Percentiles rank a stretch among this genome's conserved stretches.
phyloP scores from a whole-genome alignment of 768 basidiomycete genomes.

The Lyophyllum decastes region DNA sequence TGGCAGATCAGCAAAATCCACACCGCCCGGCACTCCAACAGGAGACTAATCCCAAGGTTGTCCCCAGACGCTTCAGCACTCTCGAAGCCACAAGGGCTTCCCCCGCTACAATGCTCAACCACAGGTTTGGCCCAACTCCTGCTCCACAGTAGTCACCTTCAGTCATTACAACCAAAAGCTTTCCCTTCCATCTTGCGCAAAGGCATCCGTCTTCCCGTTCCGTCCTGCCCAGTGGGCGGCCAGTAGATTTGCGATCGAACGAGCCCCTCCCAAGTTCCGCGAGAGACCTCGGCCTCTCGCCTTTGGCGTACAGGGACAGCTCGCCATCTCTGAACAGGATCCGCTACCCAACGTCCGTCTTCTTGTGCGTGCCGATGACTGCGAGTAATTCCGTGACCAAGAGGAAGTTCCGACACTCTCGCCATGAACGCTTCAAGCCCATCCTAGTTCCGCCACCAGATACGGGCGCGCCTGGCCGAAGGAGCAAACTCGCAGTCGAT shows the following conservation, averaged over 20 bases:
- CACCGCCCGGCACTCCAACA: conserved; percentile 10
- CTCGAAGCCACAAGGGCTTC: conserved; percentile 41
- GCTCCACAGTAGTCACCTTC: conserved; percentile 34
- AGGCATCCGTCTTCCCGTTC: conserved; percentile 20
- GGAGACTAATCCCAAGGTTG: conserved; percentile 9
- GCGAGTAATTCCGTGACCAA: conserved; percentile 18
- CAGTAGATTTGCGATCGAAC: conserved; percentile 6
- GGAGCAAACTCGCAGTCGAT: conserved; percentile 13
- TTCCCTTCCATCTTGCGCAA: conserved; percentile 23
- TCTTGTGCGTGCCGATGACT: conserved; percentile 34
- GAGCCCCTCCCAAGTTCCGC: conserved; percentile 3
- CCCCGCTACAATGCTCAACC: conserved; percentile 37
- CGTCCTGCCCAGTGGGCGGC: conserved; percentile 13
- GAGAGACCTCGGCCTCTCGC: conserved; percentile 23
- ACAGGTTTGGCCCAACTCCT: conserved; percentile 35
- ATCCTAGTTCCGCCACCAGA: conserved; percentile 11
- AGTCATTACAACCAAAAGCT: conserved; percentile 32
- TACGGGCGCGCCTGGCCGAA: background rate
- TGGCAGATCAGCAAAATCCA: conserved; percentile 9
- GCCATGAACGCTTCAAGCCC: conserved; percentile 19
- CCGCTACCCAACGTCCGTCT: conserved; percentile 22
- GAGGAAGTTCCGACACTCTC: conserved; percentile 18
- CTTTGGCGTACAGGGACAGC: conserved; percentile 24
- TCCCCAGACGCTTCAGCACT: conserved; percentile 26
- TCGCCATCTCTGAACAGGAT: conserved; percentile 30